Evolutionary conservation across 768 basidiomycete genomes (phyloP).

Genomic region (Chalciporus piperatus): DNA sequence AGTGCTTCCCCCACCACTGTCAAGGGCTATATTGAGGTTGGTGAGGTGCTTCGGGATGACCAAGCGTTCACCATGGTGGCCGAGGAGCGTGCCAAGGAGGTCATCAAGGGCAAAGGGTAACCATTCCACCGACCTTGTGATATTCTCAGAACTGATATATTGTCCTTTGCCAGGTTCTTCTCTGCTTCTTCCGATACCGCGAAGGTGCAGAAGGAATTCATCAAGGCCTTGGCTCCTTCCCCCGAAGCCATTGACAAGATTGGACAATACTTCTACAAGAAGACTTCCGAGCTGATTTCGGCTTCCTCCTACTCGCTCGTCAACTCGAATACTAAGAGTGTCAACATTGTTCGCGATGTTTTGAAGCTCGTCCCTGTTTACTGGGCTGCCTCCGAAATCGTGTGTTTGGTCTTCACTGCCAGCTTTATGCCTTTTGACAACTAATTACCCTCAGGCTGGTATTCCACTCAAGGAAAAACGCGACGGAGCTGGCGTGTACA

Average conservation of each 20-base stretch:
- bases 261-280: conserved; percentile 62
- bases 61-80: conserved; percentile 49
- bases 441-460: conserved; percentile 50
- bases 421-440: neutral
- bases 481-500: conserved; percentile 55
- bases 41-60: conserved; percentile 47
- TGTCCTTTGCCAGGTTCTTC: conserved; percentile 53
- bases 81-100: conserved; percentile 44
- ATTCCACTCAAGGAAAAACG: conserved; percentile 63
- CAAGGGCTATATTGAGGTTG: conserved; percentile 48
- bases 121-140: conserved; percentile 4
- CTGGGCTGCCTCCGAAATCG: conserved; percentile 71
- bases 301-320: conserved; percentile 54
- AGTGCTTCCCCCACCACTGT: conserved; percentile 32
- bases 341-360: conserved; percentile 71
- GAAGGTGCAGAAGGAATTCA: conserved; percentile 45
- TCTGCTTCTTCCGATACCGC: conserved; percentile 43
- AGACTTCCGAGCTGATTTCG: conserved; percentile 57
- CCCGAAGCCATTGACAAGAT: conserved; percentile 49
- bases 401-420: conserved; percentile 32
- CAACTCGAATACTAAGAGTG: conserved; percentile 47
- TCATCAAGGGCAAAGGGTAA: conserved; percentile 63
- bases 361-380: conserved; percentile 60
- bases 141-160: conserved; percentile 2
- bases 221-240: conserved; percentile 44